Percentiles rank a stretch among this genome's conserved stretches.
Conservation (phyloP, 305 asterid species). For the Ilex paraguariensis region DNA sequence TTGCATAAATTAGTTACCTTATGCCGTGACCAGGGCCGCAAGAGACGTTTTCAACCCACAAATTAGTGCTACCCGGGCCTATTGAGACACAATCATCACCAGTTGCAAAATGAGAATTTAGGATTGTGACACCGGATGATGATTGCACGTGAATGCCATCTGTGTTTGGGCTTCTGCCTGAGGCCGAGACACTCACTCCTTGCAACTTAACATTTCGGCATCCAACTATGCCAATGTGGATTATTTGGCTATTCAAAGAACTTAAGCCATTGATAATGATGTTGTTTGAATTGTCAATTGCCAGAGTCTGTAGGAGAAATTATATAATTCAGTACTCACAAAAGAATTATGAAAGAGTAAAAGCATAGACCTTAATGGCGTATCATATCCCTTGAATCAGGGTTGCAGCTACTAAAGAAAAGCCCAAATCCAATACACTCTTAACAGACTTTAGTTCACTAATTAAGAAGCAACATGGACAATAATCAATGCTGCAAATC, state of each 20-base stretch:
- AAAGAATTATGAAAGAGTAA: too few relatives aligned
- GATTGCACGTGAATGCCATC: conserved; percentile 3
- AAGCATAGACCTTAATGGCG: too few relatives aligned
- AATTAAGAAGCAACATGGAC: too few relatives aligned
- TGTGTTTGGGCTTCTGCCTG: conserved; percentile 1
- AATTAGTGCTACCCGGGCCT: background rate
- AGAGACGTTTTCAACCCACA: background rate
- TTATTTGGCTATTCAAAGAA: conserved; percentile 1
- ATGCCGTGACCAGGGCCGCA: conserved; percentile 5
- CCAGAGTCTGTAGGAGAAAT: background rate
- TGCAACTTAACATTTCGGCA: background rate
- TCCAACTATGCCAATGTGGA: background rate
- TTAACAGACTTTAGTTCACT: too few relatives aligned
- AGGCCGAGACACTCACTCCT: background rate
- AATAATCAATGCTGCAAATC: too few relatives aligned
- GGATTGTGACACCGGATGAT: conserved; percentile 1
- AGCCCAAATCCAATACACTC: too few relatives aligned
- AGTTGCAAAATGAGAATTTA: background rate
- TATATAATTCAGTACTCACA: too few relatives aligned
- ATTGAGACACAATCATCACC: conserved; percentile 3
- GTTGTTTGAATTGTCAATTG: background rate
- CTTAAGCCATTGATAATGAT: background rate
- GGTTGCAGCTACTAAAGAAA: too few relatives aligned
- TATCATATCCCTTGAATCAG: too few relatives aligned
- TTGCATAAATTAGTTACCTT: background rate